Evolutionary conservation across 116 monocot species (phyloP), one percentile per base, ranked within the genome.

Genomic region (Dioscorea cayenensis): DNA sequence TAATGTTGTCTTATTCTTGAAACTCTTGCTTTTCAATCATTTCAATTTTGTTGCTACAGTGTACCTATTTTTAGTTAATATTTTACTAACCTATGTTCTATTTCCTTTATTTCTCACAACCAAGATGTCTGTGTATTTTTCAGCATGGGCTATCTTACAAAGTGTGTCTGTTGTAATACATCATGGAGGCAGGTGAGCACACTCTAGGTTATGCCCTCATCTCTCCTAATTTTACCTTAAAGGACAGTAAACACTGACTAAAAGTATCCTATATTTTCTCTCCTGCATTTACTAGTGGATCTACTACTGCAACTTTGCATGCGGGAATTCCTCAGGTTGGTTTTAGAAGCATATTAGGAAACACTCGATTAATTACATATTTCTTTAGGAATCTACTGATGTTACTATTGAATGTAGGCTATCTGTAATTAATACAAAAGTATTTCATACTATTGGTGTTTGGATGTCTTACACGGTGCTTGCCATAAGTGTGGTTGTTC

Each of bases 251-350:
- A 7, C 8, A 68, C 38, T 10, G 8, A 68, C 55, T 18, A 27
- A 62, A 12, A 43, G 12, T 43, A 0, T 62, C 23, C 49, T 49
- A n/a, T n/a, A 18, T 23, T 60, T 38, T 35, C 36, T 11, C 52
- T 66, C 49, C 66, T 67, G 5, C 2, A 73, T 68, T 72, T 18
- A 13, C 69, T 73, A 97, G 97, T 83, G 97, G 97, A 71, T 81
- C 94, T 6, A 89, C 90, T 76, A 94, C 97, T 81, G 93, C 94
- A 49, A 88, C 97, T 28, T 70, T 97, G 29, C 79, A 64, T 69
- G 97, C 97, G 50, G 97, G 97, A 48, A 74, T 82, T 27, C 91
- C 94, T 28, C 97, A 97, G 96, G 93, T 92, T 68, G 72, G 59
- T 9, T 36, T 7, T 72, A 14, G 28, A 52, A 16, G 25, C 27